Percentiles rank a stretch among this genome's conserved stretches.
phyloP scores from a whole-genome alignment of 2,329 filamentous ascomycete species.

The Claviceps digitariae region DNA sequence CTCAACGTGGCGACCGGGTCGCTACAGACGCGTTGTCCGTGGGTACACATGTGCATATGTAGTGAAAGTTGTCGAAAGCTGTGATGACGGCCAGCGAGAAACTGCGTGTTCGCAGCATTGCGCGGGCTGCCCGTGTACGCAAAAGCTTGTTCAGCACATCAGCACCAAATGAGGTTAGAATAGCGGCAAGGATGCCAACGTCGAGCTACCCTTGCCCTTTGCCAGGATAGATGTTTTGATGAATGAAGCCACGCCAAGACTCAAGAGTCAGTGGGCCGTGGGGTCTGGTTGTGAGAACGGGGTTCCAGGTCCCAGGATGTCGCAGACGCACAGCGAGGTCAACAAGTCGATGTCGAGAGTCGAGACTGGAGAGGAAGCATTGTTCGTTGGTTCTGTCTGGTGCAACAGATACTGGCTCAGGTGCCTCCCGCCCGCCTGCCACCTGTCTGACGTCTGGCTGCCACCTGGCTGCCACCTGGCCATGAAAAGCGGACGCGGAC shows the following conservation, averaged over 20 bases:
- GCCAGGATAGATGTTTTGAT: background rate
- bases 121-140: background rate
- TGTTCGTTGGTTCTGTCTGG: background rate
- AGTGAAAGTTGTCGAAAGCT: background rate
- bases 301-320: background rate
- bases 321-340: background rate
- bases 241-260: slow-evolving; percentile 1
- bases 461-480: background rate
- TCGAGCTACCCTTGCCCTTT: background rate
- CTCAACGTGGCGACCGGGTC: background rate
- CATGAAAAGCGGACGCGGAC: background rate
- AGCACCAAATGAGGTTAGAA: background rate
- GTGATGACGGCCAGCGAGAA: background rate
- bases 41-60: background rate
- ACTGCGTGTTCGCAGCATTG: background rate
- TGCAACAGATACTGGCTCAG: background rate
- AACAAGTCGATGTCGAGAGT: background rate
- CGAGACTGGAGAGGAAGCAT: too few species aligned
- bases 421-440: background rate
- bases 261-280: background rate
- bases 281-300: background rate
- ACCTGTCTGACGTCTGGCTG: background rate
- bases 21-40: background rate
- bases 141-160: background rate
- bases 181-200: background rate